These are phyloP conservation scores for Daldinia caldariorum DNA, from an alignment of 495 filamentous ascomycete genomes.

Conservation along the genomic window DNA sequence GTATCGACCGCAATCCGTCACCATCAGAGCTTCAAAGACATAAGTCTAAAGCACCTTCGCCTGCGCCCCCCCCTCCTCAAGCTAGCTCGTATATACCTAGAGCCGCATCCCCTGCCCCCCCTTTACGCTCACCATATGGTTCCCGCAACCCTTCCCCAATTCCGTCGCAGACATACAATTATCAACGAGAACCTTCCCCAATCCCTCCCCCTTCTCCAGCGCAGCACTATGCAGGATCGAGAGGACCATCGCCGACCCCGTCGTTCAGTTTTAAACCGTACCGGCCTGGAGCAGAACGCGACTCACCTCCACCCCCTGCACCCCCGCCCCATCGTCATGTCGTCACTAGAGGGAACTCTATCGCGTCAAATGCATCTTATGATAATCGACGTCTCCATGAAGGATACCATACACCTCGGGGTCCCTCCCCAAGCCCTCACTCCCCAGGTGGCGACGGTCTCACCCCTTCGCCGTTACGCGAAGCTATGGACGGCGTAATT, in stretches of 20 bases:
- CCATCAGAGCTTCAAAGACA: conserved; percentile 47
- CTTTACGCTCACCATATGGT: conserved; percentile 34
- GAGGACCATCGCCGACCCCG: conserved; percentile 53
- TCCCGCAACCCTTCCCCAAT: conserved; percentile 43
- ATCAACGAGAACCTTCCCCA: conserved; percentile 38
- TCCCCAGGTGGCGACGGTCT: conserved; percentile 72
- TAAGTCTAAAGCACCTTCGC: conserved; percentile 48
- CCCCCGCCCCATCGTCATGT: conserved; percentile 64
- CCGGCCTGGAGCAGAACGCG: conserved; percentile 49
- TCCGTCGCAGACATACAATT: conserved; percentile 42
- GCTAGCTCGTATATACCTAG: conserved; percentile 43
- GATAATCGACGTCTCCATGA: conserved; percentile 43
- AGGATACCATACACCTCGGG: conserved; percentile 62
- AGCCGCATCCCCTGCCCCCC: conserved; percentile 49
- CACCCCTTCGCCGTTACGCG: conserved; percentile 89
- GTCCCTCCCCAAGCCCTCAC: conserved; percentile 65
- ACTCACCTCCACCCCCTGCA: conserved; percentile 62
- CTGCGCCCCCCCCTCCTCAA: conserved; percentile 38
- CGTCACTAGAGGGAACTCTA: conserved; percentile 43
- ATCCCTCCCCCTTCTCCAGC: conserved; percentile 37
- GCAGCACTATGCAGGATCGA: conserved; percentile 36
- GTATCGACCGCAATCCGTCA: conserved; percentile 39
- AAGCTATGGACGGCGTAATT: conserved; percentile 99
- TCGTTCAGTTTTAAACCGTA: conserved; percentile 57
- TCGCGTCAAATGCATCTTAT: conserved; percentile 50